phyloP scores from a whole-genome alignment of 805 yeast genomes.

The Lachancea lanzarotensis region DNA sequence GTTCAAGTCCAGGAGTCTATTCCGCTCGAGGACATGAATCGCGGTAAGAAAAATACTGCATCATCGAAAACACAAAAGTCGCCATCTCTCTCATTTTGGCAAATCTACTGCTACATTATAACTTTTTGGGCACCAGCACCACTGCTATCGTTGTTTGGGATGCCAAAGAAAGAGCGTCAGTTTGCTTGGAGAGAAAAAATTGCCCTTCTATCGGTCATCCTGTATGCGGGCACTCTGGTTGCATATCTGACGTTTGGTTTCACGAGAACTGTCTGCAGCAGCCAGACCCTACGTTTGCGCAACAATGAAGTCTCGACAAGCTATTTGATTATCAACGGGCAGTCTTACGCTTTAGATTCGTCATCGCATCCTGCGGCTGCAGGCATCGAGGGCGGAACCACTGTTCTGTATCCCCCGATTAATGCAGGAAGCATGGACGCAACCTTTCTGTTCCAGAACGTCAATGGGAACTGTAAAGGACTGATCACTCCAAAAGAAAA shows the following conservation, averaged over 20 bases:
- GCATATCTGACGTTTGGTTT: conserved; percentile 89
- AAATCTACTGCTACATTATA: conserved; percentile 64
- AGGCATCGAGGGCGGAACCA: conserved; percentile 65
- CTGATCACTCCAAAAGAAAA: conserved; percentile 63
- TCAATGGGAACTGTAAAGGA: conserved; percentile 82
- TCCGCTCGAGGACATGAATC: conserved; percentile 10
- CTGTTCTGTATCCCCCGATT: conserved; percentile 75
- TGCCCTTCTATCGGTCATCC: conserved; percentile 70
- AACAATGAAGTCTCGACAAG: conserved; percentile 54
- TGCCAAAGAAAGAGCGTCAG: conserved; percentile 73
- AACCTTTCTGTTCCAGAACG: conserved; percentile 80
- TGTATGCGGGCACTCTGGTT: conserved; percentile 65
- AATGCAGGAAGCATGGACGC: conserved; percentile 88
- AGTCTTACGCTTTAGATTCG: conserved; percentile 62
- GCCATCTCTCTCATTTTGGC: conserved; percentile 51
- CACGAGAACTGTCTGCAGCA: conserved; percentile 71
- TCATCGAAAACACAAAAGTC: conserved; percentile 11
- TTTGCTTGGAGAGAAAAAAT: conserved; percentile 97
- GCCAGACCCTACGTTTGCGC: conserved; percentile 43
- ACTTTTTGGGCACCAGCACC: conserved; percentile 94
- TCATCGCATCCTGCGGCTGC: conserved; percentile 79
- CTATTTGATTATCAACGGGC: conserved; percentile 71
- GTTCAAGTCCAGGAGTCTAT: conserved; percentile 57
- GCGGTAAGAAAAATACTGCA: conserved; percentile 13
- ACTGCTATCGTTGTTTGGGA: conserved; percentile 62